A percentile compares a stretch with the other conserved stretches of the same genome.
Evolutionary conservation across 352 stramenopile genomes (phyloP).

Genomic region (Sclerospora graminicola): DNA sequence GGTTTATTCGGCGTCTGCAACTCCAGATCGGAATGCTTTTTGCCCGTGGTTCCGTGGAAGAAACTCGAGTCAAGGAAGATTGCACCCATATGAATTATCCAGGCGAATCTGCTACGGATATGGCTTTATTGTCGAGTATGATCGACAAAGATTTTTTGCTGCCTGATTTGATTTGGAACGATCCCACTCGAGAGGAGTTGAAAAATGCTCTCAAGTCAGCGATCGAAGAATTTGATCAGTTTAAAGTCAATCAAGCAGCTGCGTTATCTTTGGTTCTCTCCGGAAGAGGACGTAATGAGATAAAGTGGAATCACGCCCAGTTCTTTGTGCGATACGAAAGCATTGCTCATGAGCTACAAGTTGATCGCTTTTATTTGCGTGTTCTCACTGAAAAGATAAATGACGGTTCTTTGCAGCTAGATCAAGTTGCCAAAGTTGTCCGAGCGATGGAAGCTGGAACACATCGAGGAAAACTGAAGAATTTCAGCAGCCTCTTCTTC

Average conservation of each 20-base stretch:
- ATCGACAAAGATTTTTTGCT: conserved; percentile 64
- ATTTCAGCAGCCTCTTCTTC: conserved; percentile 41
- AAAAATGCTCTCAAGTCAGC: conserved; percentile 31
- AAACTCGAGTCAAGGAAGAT: conserved; percentile 34
- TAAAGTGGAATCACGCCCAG: conserved; percentile 61
- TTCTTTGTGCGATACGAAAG: conserved; percentile 58
- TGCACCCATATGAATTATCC: conserved; percentile 52
- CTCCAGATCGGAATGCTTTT: conserved; percentile 43
- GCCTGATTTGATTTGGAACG: conserved; percentile 76
- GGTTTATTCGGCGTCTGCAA: conserved; percentile 64
- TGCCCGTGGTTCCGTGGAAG: conserved; percentile 15
- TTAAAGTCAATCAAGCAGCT: conserved; percentile 24
- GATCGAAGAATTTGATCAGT: conserved; percentile 41
- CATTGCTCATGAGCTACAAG: conserved; percentile 50
- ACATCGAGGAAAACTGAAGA: conserved; percentile 33
- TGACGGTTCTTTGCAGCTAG: conserved; percentile 54
- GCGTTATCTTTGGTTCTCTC: conserved; percentile 15
- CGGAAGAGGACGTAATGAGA: conserved; percentile 11
- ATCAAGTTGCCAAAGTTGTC: conserved; percentile 35
- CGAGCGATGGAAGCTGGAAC: conserved; percentile 29
- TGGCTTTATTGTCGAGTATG: conserved; percentile 53
- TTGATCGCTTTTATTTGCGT: conserved; percentile 57
- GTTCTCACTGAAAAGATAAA: conserved; percentile 60
- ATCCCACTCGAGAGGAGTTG: conserved; percentile 41
- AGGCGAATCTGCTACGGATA: conserved; percentile 57